These are phyloP conservation scores for Cryptococcus depauperatus DNA, from an alignment of 1,284 basidiomycete species.

Conservation along the genomic window DNA sequence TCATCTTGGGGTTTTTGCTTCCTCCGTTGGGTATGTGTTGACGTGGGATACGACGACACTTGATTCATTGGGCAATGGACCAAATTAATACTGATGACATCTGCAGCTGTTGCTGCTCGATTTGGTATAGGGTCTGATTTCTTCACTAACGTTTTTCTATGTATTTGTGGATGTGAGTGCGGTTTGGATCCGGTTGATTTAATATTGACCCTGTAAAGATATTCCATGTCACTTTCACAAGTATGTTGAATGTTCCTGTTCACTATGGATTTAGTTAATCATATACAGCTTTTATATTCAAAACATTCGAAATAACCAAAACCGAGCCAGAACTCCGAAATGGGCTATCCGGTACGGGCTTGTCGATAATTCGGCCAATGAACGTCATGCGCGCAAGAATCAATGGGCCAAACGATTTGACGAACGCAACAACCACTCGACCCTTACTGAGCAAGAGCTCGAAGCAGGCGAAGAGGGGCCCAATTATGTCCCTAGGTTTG, in stretches of 20 bases:
- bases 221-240: constrained; percentile 47
- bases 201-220: constrained; percentile 19
- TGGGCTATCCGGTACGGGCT: constrained; percentile 88
- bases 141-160: constrained; percentile 82
- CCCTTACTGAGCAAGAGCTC: constrained; percentile 60
- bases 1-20: constrained; percentile 72
- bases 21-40: constrained; percentile 68
- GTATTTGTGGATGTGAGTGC: constrained; percentile 73
- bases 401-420: constrained; percentile 82
- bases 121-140: constrained; percentile 92
- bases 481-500: constrained; percentile 36
- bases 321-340: constrained; percentile 78
- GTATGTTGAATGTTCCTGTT: constrained; percentile 16
- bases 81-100: neutral
- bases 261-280: neutral
- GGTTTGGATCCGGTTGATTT: neutral
- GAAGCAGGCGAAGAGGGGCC: constrained; percentile 63
- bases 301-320: constrained; percentile 95
- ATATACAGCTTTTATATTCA: constrained; percentile 75
- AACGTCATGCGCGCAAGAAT: constrained; percentile 65
- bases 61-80: neutral
- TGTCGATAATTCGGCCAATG: constrained; percentile 65
- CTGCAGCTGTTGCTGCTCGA: constrained; percentile 77
- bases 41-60: neutral
- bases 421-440: constrained; percentile 66